Conservation (phyloP, 768 basidiomycete species). For the Thelephora ganbajun region DNA sequence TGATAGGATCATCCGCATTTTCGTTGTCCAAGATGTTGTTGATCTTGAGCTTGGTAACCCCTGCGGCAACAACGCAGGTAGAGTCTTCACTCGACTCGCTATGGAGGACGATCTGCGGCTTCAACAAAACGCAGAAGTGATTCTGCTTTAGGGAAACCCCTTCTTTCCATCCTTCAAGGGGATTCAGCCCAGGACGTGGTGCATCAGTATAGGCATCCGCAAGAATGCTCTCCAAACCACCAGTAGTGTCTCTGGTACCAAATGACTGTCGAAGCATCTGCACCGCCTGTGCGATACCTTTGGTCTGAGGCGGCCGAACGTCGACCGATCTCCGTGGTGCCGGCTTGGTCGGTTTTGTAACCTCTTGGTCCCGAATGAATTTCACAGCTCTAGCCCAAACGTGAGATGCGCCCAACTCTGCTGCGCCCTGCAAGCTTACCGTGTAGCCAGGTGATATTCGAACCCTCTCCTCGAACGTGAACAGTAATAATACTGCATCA, state of each 20-base stretch:
- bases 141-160: constrained; percentile 56
- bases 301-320: neutral
- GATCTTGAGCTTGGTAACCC: constrained; percentile 65
- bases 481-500: constrained; percentile 82
- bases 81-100: constrained; percentile 37
- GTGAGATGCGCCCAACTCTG: constrained; percentile 5
- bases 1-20: constrained; percentile 71
- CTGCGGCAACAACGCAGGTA: constrained; percentile 62
- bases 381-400: constrained; percentile 49
- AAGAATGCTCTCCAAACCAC: constrained; percentile 23
- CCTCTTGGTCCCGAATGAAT: constrained; percentile 77
- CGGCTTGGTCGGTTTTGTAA: constrained; percentile 26
- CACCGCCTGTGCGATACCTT: constrained; percentile 36
- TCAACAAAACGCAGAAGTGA: constrained; percentile 76
- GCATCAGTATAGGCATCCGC: constrained; percentile 21
- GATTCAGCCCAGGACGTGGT: constrained; percentile 29
- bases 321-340: constrained; percentile 2
- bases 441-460: constrained; percentile 81
- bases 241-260: constrained; percentile 31
- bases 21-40: constrained; percentile 72
- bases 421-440: constrained; percentile 28
- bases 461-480: constrained; percentile 61
- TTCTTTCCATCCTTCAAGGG: constrained; percentile 59
- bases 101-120: constrained; percentile 77
- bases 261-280: constrained; percentile 52